Evolutionary conservation across 441 rosid species (phyloP), one percentile per base, ranked within the genome.

Genomic region (Viola pubescens): DNA sequence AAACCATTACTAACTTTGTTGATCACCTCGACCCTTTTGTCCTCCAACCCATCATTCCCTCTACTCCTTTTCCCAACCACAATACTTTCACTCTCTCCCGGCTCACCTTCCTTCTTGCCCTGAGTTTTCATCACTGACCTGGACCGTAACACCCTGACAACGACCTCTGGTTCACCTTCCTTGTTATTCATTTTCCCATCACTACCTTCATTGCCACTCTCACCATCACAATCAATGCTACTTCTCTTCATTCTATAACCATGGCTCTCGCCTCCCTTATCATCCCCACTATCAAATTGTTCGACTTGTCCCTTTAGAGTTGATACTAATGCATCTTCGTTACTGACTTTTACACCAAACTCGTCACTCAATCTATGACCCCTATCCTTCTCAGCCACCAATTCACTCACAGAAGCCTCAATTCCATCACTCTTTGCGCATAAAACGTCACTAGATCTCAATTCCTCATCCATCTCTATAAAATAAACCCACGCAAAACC

Each of bases 61-160:
- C 38, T 7, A n/a, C 11, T 52, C 56, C n/a, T 37, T 26, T 11
- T 52, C 56, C 9, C 40, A 52, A n/a, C 56, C 34, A 9, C 11
- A 34, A 26, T 13, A 19, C 37, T 40, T 11, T 52, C 56, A 39
- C 5, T n/a, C 40, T 26, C 40, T 11, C 11, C 12, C 38, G 5
- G 4, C 9, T 4, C 38, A 14, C 37, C 11, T 26, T 34, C 40
- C 56, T 52, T 34, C 38, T 8, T 57, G 63, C 54, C 61, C 14
- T 48, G 70, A 64, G 51, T 37, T 41, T 72, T 59, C 37, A 52
- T 42, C 50, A 67, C 71, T 68, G 73, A 55, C 56, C 76, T 64
- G 0, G 88, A 84, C 42, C 87, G 77, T 42, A 90, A 77, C 63
- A 79, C 79, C 71, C 82, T 78, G 12, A 68, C 69, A 13, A 66